These are phyloP conservation scores for Metroxylon sagu DNA, from an alignment of 176 grass and related monocot genomes.

Conservation along the genomic window DNA sequence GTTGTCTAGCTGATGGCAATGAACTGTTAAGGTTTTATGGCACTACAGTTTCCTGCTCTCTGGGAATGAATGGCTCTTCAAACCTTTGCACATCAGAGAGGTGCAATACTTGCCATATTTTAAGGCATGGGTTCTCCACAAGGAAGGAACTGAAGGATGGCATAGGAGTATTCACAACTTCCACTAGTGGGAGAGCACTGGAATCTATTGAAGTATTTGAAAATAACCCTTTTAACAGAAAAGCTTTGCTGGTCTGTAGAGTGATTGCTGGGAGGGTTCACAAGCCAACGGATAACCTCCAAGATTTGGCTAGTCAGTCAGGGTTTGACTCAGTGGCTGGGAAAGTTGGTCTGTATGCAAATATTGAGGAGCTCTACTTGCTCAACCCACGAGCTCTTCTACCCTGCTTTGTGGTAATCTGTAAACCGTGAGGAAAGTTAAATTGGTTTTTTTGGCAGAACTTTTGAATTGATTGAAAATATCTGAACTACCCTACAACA, in stretches of 20 bases:
- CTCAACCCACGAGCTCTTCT: slow-evolving; percentile 58
- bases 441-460: too few species aligned
- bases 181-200: slow-evolving; percentile 54
- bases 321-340: slow-evolving; percentile 79
- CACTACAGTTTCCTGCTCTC: slow-evolving; percentile 49
- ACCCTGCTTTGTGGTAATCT: slow-evolving; percentile 69
- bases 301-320: slow-evolving; percentile 25
- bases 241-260: slow-evolving; percentile 55
- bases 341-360: slow-evolving; percentile 31
- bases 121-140: slow-evolving; percentile 50
- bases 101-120: slow-evolving; percentile 63
- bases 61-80: slow-evolving; percentile 33
- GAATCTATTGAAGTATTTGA: slow-evolving; percentile 24
- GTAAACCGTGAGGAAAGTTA: slow-evolving; percentile 33
- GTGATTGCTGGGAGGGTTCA: slow-evolving; percentile 73
- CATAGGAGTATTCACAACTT: slow-evolving; percentile 56
- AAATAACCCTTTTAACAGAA: slow-evolving; percentile 5
- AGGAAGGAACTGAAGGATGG: slow-evolving; percentile 34
- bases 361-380: slow-evolving; percentile 63
- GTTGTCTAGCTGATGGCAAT: slow-evolving; percentile 78
- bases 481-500: too few species aligned
- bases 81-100: slow-evolving; percentile 38
- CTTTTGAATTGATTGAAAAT: too few species aligned
- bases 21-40: slow-evolving; percentile 74
- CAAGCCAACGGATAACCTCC: slow-evolving; percentile 48